Percentiles rank a stretch among this genome's conserved stretches.
These are phyloP conservation scores for Parascedosporium putredinis DNA, from an alignment of 2,329 filamentous ascomycete genomes.

Conservation along the genomic window DNA sequence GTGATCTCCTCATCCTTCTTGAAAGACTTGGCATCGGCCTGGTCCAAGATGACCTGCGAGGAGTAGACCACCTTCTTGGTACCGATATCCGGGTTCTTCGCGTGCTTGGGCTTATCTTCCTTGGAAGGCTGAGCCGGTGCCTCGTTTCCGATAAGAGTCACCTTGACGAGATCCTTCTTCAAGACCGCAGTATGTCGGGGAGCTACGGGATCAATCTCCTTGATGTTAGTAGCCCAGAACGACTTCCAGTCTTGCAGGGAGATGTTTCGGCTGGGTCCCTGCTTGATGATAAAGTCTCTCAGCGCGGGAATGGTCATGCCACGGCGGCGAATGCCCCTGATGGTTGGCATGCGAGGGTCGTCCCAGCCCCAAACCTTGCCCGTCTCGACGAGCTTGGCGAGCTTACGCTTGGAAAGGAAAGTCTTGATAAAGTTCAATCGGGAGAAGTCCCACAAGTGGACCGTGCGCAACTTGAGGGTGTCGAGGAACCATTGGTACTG, in stretches of 20 bases:
- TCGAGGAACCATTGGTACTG: conserved; percentile 82
- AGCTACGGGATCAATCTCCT: conserved; percentile 68
- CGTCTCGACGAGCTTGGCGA: conserved; percentile 70
- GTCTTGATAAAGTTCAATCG: conserved; percentile 78
- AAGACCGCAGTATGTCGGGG: conserved; percentile 65
- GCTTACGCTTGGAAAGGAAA: conserved; percentile 76
- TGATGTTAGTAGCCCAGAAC: conserved; percentile 68
- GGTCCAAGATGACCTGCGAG: conserved; percentile 68
- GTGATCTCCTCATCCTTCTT: conserved; percentile 84
- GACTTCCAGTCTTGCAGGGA: conserved; percentile 75
- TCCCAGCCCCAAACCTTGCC: conserved; percentile 77
- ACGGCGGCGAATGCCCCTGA: conserved; percentile 66
- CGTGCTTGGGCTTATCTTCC: conserved; percentile 76
- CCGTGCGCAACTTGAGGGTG: conserved; percentile 60
- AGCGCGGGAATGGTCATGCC: conserved; percentile 72
- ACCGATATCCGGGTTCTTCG: conserved; percentile 78
- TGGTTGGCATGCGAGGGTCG: conserved; percentile 77
- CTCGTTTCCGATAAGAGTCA: conserved; percentile 57
- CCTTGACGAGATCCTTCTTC: conserved; percentile 60
- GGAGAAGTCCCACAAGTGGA: conserved; percentile 79
- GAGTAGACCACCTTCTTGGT: conserved; percentile 78
- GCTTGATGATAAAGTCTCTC: conserved; percentile 74
- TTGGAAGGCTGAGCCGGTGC: conserved; percentile 51
- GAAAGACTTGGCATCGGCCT: conserved; percentile 75
- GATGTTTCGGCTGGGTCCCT: conserved; percentile 75